These are phyloP conservation scores for Hanseniaspora pseudoguilliermondii DNA, from an alignment of 805 yeast genomes.

Conservation along the genomic window DNA sequence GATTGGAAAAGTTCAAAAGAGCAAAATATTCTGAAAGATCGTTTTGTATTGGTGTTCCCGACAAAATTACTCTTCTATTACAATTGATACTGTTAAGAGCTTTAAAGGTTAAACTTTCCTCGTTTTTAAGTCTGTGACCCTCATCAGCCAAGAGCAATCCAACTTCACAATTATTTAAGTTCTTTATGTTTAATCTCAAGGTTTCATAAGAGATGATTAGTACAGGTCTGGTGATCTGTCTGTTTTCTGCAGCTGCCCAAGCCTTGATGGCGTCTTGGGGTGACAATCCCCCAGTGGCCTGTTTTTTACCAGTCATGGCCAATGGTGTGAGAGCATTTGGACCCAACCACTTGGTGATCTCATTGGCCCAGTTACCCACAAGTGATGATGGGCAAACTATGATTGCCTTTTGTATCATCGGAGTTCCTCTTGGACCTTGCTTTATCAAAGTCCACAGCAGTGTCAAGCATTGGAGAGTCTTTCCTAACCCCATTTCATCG, in stretches of 20 bases:
- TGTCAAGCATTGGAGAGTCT: conserved; percentile 78
- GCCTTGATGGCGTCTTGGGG: conserved; percentile 53
- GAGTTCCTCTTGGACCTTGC: conserved; percentile 73
- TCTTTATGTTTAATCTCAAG: conserved; percentile 68
- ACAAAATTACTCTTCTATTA: conserved; percentile 75
- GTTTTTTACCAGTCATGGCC: conserved; percentile 80
- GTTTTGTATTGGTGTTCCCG: conserved; percentile 96
- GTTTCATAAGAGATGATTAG: conserved; percentile 91
- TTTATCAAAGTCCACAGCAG: conserved; percentile 82
- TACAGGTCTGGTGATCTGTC: conserved; percentile 85
- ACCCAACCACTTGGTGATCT: conserved; percentile 88
- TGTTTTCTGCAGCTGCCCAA: conserved; percentile 83
- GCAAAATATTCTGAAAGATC: conserved; percentile 91
- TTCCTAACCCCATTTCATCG: conserved; percentile 92
- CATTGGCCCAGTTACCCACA: conserved; percentile 96
- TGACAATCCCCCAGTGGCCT: conserved; percentile 49
- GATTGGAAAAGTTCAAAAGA: conserved; percentile 80
- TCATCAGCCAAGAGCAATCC: conserved; percentile 81
- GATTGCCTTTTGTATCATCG: conserved; percentile 76
- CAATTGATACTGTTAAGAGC: conserved; percentile 76
- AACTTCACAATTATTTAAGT: conserved; percentile 60
- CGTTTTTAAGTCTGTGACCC: conserved; percentile 74
- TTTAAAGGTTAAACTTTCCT: conserved; percentile 82
- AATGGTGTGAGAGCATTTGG: conserved; percentile 77
- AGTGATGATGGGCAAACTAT: conserved; percentile 92